Percentiles rank a stretch among this genome's conserved stretches.
Evolutionary conservation across 2,329 filamentous ascomycete species (phyloP).

Genomic region (Ophiosphaerella korrae): DNA sequence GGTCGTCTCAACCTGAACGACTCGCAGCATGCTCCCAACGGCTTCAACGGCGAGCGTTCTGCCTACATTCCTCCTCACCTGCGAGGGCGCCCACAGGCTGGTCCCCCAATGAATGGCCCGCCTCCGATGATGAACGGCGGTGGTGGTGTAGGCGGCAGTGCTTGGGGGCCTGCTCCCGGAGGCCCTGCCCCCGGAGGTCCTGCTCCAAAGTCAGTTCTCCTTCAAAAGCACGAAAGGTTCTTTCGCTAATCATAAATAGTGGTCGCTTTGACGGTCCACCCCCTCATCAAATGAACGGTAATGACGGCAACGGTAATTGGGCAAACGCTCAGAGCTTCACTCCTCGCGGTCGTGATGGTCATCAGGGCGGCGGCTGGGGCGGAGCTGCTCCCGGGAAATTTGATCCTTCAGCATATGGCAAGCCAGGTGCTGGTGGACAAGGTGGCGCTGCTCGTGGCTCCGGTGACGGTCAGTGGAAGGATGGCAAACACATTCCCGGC

Average conservation of each 20-base stretch:
- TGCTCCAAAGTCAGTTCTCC: slow-evolving; percentile 26
- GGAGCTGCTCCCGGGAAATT: slow-evolving; percentile 54
- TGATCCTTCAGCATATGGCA: slow-evolving; percentile 68
- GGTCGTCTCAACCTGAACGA: slow-evolving; percentile 73
- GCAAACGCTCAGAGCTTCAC: slow-evolving; percentile 64
- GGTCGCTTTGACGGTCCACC: slow-evolving; percentile 40
- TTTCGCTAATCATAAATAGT: slow-evolving; percentile 29
- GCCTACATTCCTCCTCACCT: slow-evolving; percentile 86
- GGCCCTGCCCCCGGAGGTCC: slow-evolving; percentile 11
- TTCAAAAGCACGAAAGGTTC: background rate
- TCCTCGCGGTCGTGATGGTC: slow-evolving; percentile 49
- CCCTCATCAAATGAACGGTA: slow-evolving; percentile 55
- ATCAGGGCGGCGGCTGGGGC: slow-evolving; percentile 45
- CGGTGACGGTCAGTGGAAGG: slow-evolving; percentile 94
- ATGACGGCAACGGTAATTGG: slow-evolving; percentile 64
- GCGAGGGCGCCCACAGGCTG: slow-evolving; percentile 55
- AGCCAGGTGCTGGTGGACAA: slow-evolving; percentile 55
- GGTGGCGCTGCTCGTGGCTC: slow-evolving; percentile 73
- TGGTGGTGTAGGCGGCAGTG: slow-evolving; percentile 63
- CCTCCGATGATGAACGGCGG: slow-evolving; percentile 59
- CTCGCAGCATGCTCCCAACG: slow-evolving; percentile 63
- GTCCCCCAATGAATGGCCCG: slow-evolving; percentile 45
- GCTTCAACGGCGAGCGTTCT: slow-evolving; percentile 63
- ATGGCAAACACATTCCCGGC: slow-evolving; percentile 94
- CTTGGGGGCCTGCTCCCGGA: slow-evolving; percentile 56